Evolutionary conservation across 139 green algal species (phyloP).

Genomic region (Medakamo hakoo): DNA sequence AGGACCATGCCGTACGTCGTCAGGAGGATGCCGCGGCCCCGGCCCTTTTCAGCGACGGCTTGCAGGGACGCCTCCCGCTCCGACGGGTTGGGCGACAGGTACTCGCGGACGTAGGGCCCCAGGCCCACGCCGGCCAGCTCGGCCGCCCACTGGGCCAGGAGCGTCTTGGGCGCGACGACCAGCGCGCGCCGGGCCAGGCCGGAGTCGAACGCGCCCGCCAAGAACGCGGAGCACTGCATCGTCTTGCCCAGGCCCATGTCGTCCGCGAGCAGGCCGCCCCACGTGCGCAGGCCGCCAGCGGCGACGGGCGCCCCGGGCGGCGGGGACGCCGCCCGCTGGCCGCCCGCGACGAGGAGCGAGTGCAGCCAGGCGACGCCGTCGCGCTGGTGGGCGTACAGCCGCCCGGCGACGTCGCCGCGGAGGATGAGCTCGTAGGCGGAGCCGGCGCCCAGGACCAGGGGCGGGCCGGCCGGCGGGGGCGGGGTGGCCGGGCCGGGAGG

Average conservation of each 20-base stretch:
- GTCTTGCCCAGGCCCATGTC: constrained; percentile 66
- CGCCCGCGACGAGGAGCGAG: constrained; percentile 23
- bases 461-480: too few species aligned
- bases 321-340: too few species aligned
- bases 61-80: constrained; percentile 14
- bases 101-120: constrained; percentile 10
- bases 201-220: constrained; percentile 43
- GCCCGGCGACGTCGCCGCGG: neutral
- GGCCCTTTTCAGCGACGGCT: constrained; percentile 6
- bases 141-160: constrained; percentile 70
- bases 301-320: too few species aligned
- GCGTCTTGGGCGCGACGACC: constrained; percentile 71
- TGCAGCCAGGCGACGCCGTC: constrained; percentile 72
- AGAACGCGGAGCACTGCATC: constrained; percentile 66
- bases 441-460: neutral
- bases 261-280: constrained; percentile 61
- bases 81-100: constrained; percentile 7
- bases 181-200: constrained; percentile 29
- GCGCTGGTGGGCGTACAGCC: constrained; percentile 53
- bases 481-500: too few species aligned
- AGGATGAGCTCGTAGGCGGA: neutral
- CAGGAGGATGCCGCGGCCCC: constrained; percentile 51
- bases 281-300: constrained; percentile 11
- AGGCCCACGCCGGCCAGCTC: constrained; percentile 69
- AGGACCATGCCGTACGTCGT: constrained; percentile 88